Evolutionary conservation across 768 basidiomycete species (phyloP), one percentile per base, ranked within the genome.

Genomic region (Austroboletus eburneus): DNA sequence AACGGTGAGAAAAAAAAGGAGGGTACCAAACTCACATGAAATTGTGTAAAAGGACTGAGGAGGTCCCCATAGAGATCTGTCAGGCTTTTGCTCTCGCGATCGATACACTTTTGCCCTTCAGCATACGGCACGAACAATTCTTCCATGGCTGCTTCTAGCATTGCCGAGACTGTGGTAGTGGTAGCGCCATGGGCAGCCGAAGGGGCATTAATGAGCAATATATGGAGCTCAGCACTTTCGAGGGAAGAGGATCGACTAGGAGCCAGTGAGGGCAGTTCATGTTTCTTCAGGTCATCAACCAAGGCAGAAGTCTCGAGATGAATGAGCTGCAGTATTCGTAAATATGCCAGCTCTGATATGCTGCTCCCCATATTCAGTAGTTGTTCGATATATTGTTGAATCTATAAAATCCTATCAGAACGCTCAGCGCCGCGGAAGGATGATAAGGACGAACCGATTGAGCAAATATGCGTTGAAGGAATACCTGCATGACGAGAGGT

Each of bases 61-160:
- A 87, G 79, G 17, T 68, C 74, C 7, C 83, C 77, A 60, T 93
- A 98, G 12, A 97, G 73, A 34, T 86, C 80, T 1, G 80, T 80
- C 38, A 98, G 62, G 58, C 82, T 91, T 62, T 82, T 87, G 52
- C 80, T 87, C 72, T 99, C 96, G 34, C 83, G 81, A 58, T 98
- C 96, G 4, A 98, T 76, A 62, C 97, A 98, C 46, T 92, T 73
- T 48, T 82, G 82, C 3, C 90, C 92, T 67, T 99, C 95, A 2
- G 85, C 87, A 59, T 94, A 97, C 3, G 91, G 89, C 18, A 93
- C 81, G 53, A 98, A 98, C 17, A 98, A 78, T 61, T 98, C 96
- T 52, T 97, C 96, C 80, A 96, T 85, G 8, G 92, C 89, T 8
- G 81, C 83, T 64, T 98, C 96, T n/a, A 99, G 75, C 89, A 97